Evolutionary conservation across 768 basidiomycete genomes (phyloP), one percentile per base, ranked within the genome.

Genomic region (Cystobasidium tubakii): DNA sequence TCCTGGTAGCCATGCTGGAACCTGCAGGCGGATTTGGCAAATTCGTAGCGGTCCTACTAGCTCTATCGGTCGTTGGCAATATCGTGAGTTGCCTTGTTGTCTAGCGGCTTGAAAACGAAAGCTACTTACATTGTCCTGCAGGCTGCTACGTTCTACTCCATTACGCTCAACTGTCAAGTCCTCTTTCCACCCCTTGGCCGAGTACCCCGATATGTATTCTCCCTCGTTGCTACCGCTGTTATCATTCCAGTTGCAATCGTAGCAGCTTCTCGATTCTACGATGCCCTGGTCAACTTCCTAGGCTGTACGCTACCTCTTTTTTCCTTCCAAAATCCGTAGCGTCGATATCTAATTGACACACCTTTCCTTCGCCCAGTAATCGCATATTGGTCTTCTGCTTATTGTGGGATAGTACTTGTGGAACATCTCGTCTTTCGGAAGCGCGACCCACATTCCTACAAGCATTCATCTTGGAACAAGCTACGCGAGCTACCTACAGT

Each of bases 311-410:
- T 23, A 23, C 33, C 0, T 3, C 10, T 15, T 23, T 36, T 44
- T 0, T 3, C 10, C 55, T 19, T 42, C 54, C 19, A 9, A 10
- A 29, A 21, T 27, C n/a, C 42, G n/a, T 50, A 23, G 25, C 25
- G 39, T 12, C 55, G 76, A 60, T 75, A 75, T 44, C 44, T 19
- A 1, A 46, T 67, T 79, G 81, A 77, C 84, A 84, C 82, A 83
- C n/a, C n/a, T n/a, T 84, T 73, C 19, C 73, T 77, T 57, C 76
- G 75, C 72, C 71, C 76, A 64, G 71, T 77, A 27, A 75, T 78
- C 23, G 73, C 77, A 27, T 85, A 86, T 81, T 86, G 85, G 85
- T 83, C 85, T 63, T 82, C 83, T n/a, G 84, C 85, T 78, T 86
- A 84, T 82, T 80, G 81, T 73, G 80, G 80, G 44, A 83, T 86